Evolutionary conservation across 2,329 filamentous ascomycete genomes (phyloP).

Genomic region (Paecilomyces niveus): DNA sequence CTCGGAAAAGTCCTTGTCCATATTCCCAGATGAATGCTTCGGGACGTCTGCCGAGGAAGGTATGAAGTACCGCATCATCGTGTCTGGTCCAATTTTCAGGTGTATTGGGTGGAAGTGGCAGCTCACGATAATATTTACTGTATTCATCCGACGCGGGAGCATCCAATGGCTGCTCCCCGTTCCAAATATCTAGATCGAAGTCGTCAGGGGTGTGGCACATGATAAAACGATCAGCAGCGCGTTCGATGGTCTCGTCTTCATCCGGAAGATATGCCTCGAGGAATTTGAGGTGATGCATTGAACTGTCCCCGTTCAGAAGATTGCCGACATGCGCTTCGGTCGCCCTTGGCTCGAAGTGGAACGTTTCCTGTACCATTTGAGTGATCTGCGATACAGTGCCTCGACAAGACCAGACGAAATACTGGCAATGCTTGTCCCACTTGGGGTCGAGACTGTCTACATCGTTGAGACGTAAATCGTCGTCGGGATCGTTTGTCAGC

Average conservation of each 20-base stretch:
- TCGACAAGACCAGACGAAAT: constrained; percentile 11
- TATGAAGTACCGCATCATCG: constrained; percentile 8
- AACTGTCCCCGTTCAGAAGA: constrained; percentile 7
- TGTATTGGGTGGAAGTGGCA: not conserved
- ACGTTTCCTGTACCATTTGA: constrained; percentile 8
- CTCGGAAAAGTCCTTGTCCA: constrained; percentile 1
- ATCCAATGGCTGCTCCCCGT: constrained; percentile 6
- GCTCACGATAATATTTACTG: not conserved
- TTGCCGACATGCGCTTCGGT: constrained; percentile 6
- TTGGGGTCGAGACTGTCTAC: no score
- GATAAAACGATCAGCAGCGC: constrained; percentile 5
- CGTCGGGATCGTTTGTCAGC: not conserved
- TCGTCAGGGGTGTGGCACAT: constrained; percentile 5
- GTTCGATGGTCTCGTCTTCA: constrained; percentile 5
- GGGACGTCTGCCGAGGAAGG: constrained; percentile 8
- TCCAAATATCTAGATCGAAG: constrained; percentile 7
- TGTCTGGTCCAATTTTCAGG: constrained; percentile 5
- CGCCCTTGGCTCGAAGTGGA: constrained; percentile 7
- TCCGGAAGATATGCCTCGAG: constrained; percentile 7
- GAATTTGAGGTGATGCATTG: constrained; percentile 8
- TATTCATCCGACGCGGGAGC: constrained; percentile 1
- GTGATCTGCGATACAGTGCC: constrained; percentile 8
- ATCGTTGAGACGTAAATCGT: no score
- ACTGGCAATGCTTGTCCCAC: constrained; percentile 4
- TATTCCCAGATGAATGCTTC: constrained; percentile 4